Base-by-base conservation (phyloP, 441 rosid genomes). In the Theobroma grandiflorum region DNA sequence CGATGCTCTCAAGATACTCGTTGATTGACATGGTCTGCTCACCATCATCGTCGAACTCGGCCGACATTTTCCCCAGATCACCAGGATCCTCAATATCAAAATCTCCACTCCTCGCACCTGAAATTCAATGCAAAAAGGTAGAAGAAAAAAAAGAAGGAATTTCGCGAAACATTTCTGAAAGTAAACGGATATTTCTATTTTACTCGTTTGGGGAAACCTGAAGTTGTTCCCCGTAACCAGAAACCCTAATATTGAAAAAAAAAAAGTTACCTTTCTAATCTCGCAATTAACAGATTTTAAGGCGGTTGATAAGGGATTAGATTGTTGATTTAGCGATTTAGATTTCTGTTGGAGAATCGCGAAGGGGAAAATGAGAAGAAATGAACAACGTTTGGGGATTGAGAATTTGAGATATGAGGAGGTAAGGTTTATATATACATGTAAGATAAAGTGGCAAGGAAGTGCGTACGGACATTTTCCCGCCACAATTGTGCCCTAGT, bases 1-100 rank as follows among this genome's bases (percentile, higher is more conserved):
- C 96, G 63, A 93, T 89, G 40, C 87, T 81, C 64, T 92, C 78
- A 69, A 95, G 91, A 74, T 93, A 95, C 82, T 95, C 98, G 11
- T 88, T 55, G 78, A 95, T 92, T 50, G 97, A 83, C 26, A 92
- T 65, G 43, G 93, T 91, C 71, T 79, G 90, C 72, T 89, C 94
- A 11, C 81, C 86, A 11, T 95, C 98, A 10, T 92, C 92, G n/a
- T 88, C 98, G 62, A 91, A 88, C 70, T 22, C 85, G 14, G 80
- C 88, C 37, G 88, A 90, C 89, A 93, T 92, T 82, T 71, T 79
- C 81, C 77, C 40, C 53, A 38, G 40, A 45, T 67, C 57, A 68
- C 79, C 22, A 16, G 40, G 45, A 35, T 20, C n/a, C 10, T 10
- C 66, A 50, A 40, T 38, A 52, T 10, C 50, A 9, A 47, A 72